phyloP scores from a whole-genome alignment of 345 rosid genomes.

The Dipteronia dyeriana region DNA sequence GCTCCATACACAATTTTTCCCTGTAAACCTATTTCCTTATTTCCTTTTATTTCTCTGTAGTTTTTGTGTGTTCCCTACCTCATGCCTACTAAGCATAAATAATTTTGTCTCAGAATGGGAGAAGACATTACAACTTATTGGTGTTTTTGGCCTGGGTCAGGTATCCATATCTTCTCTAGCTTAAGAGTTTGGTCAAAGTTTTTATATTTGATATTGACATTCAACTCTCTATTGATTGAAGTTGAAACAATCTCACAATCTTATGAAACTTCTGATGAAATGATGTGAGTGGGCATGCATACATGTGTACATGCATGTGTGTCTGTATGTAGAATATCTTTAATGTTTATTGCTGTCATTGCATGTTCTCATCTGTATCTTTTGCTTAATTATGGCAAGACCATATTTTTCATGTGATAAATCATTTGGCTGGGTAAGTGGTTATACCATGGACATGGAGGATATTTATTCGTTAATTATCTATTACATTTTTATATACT shows the following conservation, averaged over 20 bases:
- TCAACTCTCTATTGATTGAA: neutral
- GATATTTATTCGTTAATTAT: neutral
- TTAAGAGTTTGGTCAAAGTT: neutral
- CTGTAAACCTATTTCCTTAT: neutral
- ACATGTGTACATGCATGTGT: neutral
- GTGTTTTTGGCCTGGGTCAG: slow-evolving; percentile 69
- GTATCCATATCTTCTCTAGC: slow-evolving; percentile 36
- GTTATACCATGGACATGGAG: neutral
- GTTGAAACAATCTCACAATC: neutral
- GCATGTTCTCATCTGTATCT: neutral
- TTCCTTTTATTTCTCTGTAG: slow-evolving; percentile 6
- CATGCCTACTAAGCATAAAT: slow-evolving; percentile 15
- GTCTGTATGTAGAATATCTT: too few relatives aligned
- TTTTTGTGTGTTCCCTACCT: slow-evolving; percentile 1
- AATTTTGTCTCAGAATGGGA: slow-evolving; percentile 78
- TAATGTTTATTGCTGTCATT: neutral
- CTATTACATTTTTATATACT: neutral
- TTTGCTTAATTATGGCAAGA: neutral
- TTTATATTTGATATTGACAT: slow-evolving; percentile 12
- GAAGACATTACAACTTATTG: slow-evolving; percentile 79
- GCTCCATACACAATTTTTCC: neutral
- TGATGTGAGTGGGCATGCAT: neutral
- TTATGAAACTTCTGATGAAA: neutral
- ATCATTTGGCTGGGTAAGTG: neutral
- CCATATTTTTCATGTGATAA: neutral